Evolutionary conservation across 768 basidiomycete species (phyloP), one percentile per base, ranked within the genome.

Genomic region (Gymnopilus junonius): DNA sequence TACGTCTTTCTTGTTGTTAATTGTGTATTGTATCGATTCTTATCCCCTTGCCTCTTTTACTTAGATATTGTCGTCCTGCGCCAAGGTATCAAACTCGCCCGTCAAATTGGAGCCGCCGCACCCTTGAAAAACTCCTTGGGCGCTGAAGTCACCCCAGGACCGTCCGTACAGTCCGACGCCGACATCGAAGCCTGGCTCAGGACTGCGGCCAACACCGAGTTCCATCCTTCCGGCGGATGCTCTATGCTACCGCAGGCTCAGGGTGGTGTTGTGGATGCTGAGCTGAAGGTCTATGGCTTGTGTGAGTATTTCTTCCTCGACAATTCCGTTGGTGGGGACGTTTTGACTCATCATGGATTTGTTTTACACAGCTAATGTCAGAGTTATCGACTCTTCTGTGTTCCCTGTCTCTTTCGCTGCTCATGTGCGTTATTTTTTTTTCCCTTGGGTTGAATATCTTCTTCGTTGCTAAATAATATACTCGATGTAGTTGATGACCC

Each of bases 61-160:
- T n/a, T n/a, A n/a, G n/a, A 88, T 70, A 60, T 80, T 34, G 68
- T 73, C 10, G 73, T 85, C 37, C 71, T 89, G 58, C 83, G 87
- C 46, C 83, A 87, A 72, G 89, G 85, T 32, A 73, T 88, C 59
- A 87, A 87, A 71, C 80, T 90, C 54, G 87, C 83, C n/a, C 82
- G 89, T 31, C 80, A 69, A 59, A 70, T 91, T 42, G 87, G 82
- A 0, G 67, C 77, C 8, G 82, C 85, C 1, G 74, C 80, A 1
- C 89, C 90, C 0, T 75, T 91, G 3, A 80, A 72, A 53, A 66
- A 71, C 6, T 71, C 77, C 8, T 70, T 88, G 10, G 70, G 67
- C 6, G 40, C 29, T 0, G 74, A 76, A 40, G 37, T 71, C 23
- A 50, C 48, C 0, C 75, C 75, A 0, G 74, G 74, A 1, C 60